Conservation (phyloP, 257 asterid genomes). For the Penstemon davidsonii region DNA sequence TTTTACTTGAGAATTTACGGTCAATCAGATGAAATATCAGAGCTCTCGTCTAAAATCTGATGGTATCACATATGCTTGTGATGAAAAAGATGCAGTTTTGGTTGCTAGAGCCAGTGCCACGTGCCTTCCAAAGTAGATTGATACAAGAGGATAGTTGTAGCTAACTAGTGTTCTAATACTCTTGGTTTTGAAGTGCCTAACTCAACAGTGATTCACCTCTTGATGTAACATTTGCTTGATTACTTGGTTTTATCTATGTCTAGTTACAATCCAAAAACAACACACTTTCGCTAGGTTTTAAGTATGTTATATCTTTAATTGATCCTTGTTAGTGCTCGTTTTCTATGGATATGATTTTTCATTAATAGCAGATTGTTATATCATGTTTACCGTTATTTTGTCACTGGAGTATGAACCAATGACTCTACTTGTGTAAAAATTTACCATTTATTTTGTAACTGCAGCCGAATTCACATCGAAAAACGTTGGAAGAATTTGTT, state of each 20-base stretch:
- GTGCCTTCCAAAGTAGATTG: neutral
- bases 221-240: neutral
- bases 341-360: too few relatives aligned
- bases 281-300: neutral
- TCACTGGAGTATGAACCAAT: too few relatives aligned
- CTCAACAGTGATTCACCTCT: neutral
- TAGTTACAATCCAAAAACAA: neutral
- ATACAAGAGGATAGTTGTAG: constrained; percentile 1
- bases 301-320: too few relatives aligned
- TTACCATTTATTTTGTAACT: too few relatives aligned
- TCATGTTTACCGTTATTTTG: too few relatives aligned
- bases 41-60: neutral
- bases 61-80: neutral
- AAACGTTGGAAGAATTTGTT: too few relatives aligned
- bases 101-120: neutral
- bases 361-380: too few relatives aligned
- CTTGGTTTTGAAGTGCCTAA: neutral
- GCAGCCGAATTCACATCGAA: too few relatives aligned
- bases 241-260: neutral
- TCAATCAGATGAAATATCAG: neutral
- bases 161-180: neutral
- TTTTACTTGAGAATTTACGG: constrained; percentile 56
- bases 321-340: too few relatives aligned
- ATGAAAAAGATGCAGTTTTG: constrained; percentile 9
- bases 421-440: too few relatives aligned